A percentile compares a stretch with the other conserved stretches of the same genome.
Conservation (phyloP, 2,329 filamentous ascomycete genomes). For the Colletotrichum tropicale region DNA sequence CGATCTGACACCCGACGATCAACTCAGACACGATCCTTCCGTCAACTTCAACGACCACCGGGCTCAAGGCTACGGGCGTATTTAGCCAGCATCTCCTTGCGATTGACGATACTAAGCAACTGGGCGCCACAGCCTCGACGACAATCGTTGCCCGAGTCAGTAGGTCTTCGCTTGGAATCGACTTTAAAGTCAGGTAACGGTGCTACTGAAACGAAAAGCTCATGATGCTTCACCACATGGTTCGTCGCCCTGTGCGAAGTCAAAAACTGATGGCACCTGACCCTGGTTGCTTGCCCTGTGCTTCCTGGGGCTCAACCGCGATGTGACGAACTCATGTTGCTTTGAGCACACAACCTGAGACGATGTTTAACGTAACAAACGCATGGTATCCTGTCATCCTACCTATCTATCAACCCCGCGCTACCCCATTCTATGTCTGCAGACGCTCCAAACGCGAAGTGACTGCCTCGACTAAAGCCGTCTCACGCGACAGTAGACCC, state of each 20-base stretch:
- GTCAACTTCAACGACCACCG: neutral
- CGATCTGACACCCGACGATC: neutral
- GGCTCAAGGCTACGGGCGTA: neutral
- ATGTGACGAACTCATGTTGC: neutral
- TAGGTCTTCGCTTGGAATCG: neutral
- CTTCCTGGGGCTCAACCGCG: neutral
- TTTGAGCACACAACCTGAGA: neutral
- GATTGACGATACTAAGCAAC: neutral
- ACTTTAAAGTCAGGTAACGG: neutral
- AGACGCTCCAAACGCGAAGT: constrained; percentile 66
- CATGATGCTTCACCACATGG: neutral
- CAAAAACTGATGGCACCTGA: neutral
- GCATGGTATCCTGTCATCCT: constrained; percentile 5
- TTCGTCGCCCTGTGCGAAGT: neutral
- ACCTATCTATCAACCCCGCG: neutral
- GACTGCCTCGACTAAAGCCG: constrained; percentile 70
- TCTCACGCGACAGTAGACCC: constrained; percentile 67
- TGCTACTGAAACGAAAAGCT: neutral
- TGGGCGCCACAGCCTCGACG: neutral
- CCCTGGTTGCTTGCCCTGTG: neutral
- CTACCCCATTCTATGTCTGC: constrained; percentile 26
- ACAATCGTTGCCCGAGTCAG: neutral
- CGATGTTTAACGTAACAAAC: neutral
- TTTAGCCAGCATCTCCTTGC: neutral
- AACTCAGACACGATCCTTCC: neutral